Evolutionary conservation across 352 stramenopile species (phyloP).

Genomic region (Elongisporangium anandrum): DNA sequence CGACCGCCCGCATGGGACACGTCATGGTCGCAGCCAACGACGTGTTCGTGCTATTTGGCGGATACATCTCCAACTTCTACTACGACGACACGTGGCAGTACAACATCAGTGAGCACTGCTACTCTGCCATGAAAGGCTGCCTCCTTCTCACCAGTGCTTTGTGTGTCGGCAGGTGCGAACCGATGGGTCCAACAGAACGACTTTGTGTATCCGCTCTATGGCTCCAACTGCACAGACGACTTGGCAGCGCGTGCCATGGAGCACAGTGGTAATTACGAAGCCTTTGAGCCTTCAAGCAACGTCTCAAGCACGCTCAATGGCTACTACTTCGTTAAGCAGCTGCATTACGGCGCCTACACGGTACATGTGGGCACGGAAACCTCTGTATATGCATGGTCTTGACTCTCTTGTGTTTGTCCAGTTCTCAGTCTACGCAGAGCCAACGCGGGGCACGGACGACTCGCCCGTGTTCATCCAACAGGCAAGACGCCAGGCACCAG

Average conservation of each 20-base stretch:
- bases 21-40: conserved; percentile 70
- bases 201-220: conserved; percentile 91
- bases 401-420: conserved; percentile 9
- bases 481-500: conserved; percentile 85
- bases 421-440: conserved; percentile 88
- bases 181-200: conserved; percentile 88
- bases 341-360: conserved; percentile 64
- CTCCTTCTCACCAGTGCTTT: conserved; percentile 1
- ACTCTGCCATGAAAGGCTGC: not conserved
- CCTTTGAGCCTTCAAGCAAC: conserved; percentile 28
- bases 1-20: conserved; percentile 77
- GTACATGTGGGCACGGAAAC: conserved; percentile 13
- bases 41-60: conserved; percentile 91
- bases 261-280: conserved; percentile 71
- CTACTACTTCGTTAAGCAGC: conserved; percentile 71
- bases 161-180: conserved; percentile 34
- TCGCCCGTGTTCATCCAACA: conserved; percentile 82
- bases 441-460: conserved; percentile 73
- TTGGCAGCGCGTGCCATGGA: conserved; percentile 44
- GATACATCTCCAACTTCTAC: conserved; percentile 92
- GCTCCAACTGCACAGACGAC: conserved; percentile 90
- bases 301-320: conserved; percentile 32
- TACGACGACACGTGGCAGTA: conserved; percentile 96
- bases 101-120: conserved; percentile 76
- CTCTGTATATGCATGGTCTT: not conserved